Base-by-base conservation (phyloP, 768 basidiomycete genomes). In the Suillus subluteus region DNA sequence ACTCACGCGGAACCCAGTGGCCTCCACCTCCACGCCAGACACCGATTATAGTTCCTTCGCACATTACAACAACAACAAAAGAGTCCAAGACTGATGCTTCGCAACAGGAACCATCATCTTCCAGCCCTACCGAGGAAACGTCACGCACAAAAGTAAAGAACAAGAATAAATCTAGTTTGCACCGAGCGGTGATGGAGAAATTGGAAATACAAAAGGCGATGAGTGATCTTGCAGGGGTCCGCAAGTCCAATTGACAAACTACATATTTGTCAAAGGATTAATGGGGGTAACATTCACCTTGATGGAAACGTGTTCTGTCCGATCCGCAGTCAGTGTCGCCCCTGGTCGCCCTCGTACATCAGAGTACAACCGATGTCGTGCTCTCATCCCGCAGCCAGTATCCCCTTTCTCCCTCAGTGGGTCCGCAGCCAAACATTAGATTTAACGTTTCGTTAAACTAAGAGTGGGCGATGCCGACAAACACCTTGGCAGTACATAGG, bases 21-120 rank as follows among this genome's bases (percentile, higher is more conserved):
- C 92, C 93, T 1, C 89, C 92, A 8, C 92, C 92, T 4, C 92
- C 92, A 4, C 89, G 89, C 1, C 81, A 87, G 44, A 93, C 88
- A 4, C 91, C 93, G 3, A 84, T 94, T 64, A 91, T 94, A 55
- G 89, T 94, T 35, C 91, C 92, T 3, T 83, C 90, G 0, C 87
- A 91, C 67, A 78, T 92, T 13, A 83, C 83, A 69, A 76, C 65
- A 69, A 12, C 30, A 30, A 43, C 59, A 12, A 61, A 32, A 18
- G 59, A 43, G 9, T 30, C 40, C 0, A 61, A 30, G 59, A 78
- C 62, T 64, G 74, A 70, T n/a, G 50, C 70, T 41, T 65, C 73
- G 18, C 50, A 68, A 13, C 70, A 70, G n/a, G 58, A 68, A 9
- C 48, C 67, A 23, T 50, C 65, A 3, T 46, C 68, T 7, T 43